Percentiles rank a stretch among this genome's conserved stretches.
phyloP scores from a whole-genome alignment of 352 stramenopile genomes.

The Halophytophthora polymorphica region DNA sequence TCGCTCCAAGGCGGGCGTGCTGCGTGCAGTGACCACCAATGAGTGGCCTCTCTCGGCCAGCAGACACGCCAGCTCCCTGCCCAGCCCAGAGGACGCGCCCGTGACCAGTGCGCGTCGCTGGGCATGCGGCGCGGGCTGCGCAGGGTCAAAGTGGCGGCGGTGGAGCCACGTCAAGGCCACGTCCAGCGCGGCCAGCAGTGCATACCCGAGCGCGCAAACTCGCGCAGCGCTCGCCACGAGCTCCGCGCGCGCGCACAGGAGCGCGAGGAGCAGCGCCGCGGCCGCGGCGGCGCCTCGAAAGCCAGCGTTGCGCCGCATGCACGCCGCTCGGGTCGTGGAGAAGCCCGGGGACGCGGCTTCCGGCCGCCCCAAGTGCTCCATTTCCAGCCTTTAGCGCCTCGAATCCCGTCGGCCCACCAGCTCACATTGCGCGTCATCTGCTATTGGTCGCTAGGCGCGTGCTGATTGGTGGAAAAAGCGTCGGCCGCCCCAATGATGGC shows the following conservation, averaged over 20 bases:
- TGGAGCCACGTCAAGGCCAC: conserved; percentile 47
- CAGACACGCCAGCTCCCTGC: conserved; percentile 59
- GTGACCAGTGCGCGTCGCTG: conserved; percentile 49
- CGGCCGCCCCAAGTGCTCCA: too few species aligned
- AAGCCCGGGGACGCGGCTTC: too few species aligned
- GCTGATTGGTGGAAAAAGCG: too few species aligned
- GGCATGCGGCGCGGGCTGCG: conserved; percentile 16
- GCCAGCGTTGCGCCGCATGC: too few species aligned
- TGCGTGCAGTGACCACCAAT: conserved; percentile 55
- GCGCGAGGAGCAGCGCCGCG: conserved; percentile 21
- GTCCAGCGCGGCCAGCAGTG: conserved; percentile 33
- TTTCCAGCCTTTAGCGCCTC: too few species aligned
- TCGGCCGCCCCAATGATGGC: too few species aligned
- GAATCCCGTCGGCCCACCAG: too few species aligned
- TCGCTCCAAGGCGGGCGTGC: conserved; percentile 39
- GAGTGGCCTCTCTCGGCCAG: conserved; percentile 62
- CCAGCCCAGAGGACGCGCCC: conserved; percentile 64
- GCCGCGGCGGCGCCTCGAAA: not conserved
- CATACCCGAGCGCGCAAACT: conserved; percentile 29
- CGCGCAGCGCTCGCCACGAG: conserved; percentile 20
- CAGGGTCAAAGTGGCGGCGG: conserved; percentile 35
- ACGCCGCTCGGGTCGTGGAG: too few species aligned
- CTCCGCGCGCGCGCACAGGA: conserved; percentile 20
- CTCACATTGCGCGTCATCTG: too few species aligned
- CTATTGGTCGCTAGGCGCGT: too few species aligned